Evolutionary conservation across 352 stramenopile genomes (phyloP), one percentile per base, ranked within the genome.

Genomic region (Pythium periplocum): DNA sequence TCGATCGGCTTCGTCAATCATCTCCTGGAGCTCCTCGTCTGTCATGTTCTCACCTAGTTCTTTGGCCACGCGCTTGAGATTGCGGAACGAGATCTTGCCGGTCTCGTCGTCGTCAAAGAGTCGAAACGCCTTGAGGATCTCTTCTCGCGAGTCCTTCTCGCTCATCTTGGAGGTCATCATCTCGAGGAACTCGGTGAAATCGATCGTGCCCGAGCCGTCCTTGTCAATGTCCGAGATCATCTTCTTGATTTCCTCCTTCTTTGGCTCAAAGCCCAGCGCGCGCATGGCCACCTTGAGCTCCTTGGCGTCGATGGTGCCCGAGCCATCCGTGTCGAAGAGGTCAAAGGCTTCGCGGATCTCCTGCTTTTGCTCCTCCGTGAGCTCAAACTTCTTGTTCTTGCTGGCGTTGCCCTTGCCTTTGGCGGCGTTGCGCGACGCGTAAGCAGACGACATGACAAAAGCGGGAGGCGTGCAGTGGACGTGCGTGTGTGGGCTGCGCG

Each of bases 101-200:
- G 95, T 98, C 68, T 98, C 80, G 59, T 99, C 93, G 68, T 98
- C 95, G 75, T 99, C 95, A 61, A 99, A 99, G 32, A 99, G 81
- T 43, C 96, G 95, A 57, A 99, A 99, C 26, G 97, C 93, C 75
- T 98, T 99, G 56, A 97, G 77, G 57, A 99, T 98, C 70, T 98
- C 95, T 62, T 98, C 94, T 33, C 87, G 73, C 54, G 90, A 97
- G 71, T 98, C 94, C 72, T 98, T 98, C 61, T 98, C 93, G 69
- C 83, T 96, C 86, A 98, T 97, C 71, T 98, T 98, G 47, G 78
- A 93, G 44, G 96, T 98, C 91, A 99, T 98, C 79, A 98, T 97
- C 61, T 98, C 90, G 12, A 99, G 68, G 59, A 99, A 99, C 68
- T 98, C 95, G 48, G 97, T 95, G 64, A 98, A 98, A 68, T 98